Conservation (phyloP, 2,329 filamentous ascomycete species). For the Pseudogymnoascus sp. region DNA sequence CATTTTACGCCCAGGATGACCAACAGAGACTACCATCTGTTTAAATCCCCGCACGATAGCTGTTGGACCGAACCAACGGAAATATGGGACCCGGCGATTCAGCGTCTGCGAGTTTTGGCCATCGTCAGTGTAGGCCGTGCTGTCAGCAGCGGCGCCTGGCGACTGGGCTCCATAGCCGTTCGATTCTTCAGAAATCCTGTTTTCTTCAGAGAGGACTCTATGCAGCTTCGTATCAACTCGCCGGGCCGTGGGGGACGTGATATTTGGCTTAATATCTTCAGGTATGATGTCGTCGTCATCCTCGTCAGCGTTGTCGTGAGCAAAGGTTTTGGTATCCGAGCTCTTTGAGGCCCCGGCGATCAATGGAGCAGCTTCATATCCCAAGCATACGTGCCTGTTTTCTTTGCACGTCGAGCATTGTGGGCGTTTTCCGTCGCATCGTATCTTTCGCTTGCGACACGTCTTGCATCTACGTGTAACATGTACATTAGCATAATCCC, state of each 20-base stretch:
- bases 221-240: background rate
- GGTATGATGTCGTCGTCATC: conserved; percentile 27
- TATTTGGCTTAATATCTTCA: conserved; percentile 20
- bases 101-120: background rate
- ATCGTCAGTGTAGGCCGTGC: background rate
- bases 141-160: background rate
- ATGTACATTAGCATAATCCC: conserved; percentile 10
- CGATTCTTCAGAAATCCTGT: background rate
- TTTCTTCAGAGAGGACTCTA: background rate
- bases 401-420: conserved; percentile 65
- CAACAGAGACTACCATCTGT: conserved; percentile 78
- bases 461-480: conserved; percentile 52
- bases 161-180: background rate
- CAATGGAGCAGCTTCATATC: conserved; percentile 44
- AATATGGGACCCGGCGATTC: conserved; percentile 71
- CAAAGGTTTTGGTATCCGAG: background rate
- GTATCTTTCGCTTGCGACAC: conserved; percentile 68
- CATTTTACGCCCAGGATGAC: conserved; percentile 55
- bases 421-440: conserved; percentile 67
- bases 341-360: conserved; percentile 24
- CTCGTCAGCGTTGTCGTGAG: conserved; percentile 32
- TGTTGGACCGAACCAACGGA: conserved; percentile 83
- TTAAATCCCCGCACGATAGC: conserved; percentile 89
- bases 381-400: conserved; percentile 62
- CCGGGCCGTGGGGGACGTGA: background rate